phyloP scores from a whole-genome alignment of 106 monocot genomes.

The Phalaenopsis equestris region DNA sequence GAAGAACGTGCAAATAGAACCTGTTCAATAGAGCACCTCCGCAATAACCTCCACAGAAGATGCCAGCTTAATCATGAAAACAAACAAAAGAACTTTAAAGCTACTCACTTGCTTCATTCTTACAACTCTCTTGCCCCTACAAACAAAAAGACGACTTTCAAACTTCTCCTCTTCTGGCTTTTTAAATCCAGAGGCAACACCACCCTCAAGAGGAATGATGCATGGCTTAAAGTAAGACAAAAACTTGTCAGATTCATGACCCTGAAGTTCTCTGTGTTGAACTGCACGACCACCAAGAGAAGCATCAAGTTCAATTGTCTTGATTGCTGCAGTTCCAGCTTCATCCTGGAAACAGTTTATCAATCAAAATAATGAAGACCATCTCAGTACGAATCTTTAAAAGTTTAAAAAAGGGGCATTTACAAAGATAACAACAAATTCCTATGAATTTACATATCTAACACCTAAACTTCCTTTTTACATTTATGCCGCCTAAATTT shows the following conservation, averaged over 20 bases:
- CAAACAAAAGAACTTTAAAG: neutral
- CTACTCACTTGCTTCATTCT: conserved; percentile 34
- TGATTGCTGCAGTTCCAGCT: conserved; percentile 49
- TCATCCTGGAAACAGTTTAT: conserved; percentile 26
- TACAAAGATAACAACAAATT: too few species aligned
- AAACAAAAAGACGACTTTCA: conserved; percentile 34
- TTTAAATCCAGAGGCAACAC: conserved; percentile 37
- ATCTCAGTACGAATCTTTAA: neutral
- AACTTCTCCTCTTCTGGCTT: conserved; percentile 26
- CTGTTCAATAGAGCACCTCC: conserved; percentile 7
- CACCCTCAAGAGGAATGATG: conserved; percentile 45
- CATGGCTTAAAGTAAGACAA: conserved; percentile 62
- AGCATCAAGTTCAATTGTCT: conserved; percentile 53
- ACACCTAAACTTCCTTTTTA: too few species aligned
- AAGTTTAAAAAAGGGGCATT: neutral
- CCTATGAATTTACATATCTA: too few species aligned
- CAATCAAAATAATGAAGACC: neutral
- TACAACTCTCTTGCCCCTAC: conserved; percentile 51
- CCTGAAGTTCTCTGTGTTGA: conserved; percentile 50
- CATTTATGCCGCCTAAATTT: too few species aligned
- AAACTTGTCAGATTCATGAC: conserved; percentile 48
- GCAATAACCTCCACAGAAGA: neutral
- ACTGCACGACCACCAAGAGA: conserved; percentile 53
- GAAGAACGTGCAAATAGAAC: conserved; percentile 33
- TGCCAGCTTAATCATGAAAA: neutral